Base-by-base conservation (phyloP, 108 stramenopile species). In the Aureococcus anophagefferens region DNA sequence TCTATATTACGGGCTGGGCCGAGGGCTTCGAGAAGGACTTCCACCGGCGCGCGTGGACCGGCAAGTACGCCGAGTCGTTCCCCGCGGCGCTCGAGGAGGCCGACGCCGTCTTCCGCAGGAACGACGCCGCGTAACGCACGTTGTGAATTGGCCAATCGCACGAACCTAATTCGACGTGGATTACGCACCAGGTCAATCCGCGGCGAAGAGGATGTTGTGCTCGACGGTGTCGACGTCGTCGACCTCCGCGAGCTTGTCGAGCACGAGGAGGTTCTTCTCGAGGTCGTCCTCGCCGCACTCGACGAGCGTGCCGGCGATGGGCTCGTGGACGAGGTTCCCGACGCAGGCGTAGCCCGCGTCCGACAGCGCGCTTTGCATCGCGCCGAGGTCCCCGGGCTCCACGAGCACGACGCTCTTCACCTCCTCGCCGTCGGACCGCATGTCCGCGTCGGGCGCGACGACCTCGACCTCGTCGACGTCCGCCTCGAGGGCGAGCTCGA, bases 151-250 rank as follows among this genome's bases (percentile, higher is more conserved):
- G n/a, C n/a, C n/a, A n/a, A n/a, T n/a, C n/a, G n/a, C n/a, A n/a
- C n/a, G n/a, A n/a, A n/a, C n/a, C n/a, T n/a, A n/a, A n/a, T n/a
- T n/a, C n/a, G n/a, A n/a, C n/a, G n/a, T n/a, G n/a, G n/a, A n/a
- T n/a, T n/a, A n/a, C n/a, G n/a, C n/a, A n/a, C n/a, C n/a, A n/a
- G n/a, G n/a, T n/a, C n/a, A n/a, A n/a, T 40, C 37, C 11, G 4
- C 37, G 37, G 37, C 37, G 11, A 40, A 40, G 7, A 9, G 37
- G 37, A 96, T 96, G 86, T 98, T 98, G 90, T 98, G 95, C 74
- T 95, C 95, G 4, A 96, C 96, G 65, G 77, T 78, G 69, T 94
- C 94, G 4, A 98, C 96, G 81, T 98, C 96, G 66, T 96, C 96
- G 45, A 96, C 79, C 67, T 91, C 95, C 69, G 93, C 88, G 46